Base-by-base conservation (phyloP, 2,329 filamentous ascomycete genomes). In the Plenodomus biglobosus region DNA sequence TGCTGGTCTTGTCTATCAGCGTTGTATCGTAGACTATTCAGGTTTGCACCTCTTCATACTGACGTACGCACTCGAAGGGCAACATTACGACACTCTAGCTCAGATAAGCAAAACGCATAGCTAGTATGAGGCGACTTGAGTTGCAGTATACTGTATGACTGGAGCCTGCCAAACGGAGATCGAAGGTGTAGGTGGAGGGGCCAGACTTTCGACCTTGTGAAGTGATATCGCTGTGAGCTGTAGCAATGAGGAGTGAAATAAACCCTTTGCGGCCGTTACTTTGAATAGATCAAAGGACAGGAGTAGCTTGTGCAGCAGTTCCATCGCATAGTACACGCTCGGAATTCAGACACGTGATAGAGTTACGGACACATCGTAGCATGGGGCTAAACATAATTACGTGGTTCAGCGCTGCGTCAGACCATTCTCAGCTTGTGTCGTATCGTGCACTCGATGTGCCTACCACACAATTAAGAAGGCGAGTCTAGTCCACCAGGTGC, bases 331-430 rank as follows among this genome's bases (percentile, higher is more conserved):
- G 35, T 38, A 38, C 35, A 38, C 35, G 15, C 16, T 38, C 35
- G 35, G 35, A 38, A 38, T 38, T 38, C 35, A 38, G 35, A 38
- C 35, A 38, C 37, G 37, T 38, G 37, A 38, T 38, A 38, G 37
- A 38, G 16, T 38, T 38, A 20, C 19, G 37, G 19, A 38, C 20
- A 38, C 37, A 38, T 38, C 37, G 37, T 38, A 38, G 18, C 37
- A 38, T 38, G 37, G 37, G 37, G 37, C 37, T 38, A 22, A 20
- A 18, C 37, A 38, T 38, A 38, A 38, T 38, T 22, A 38, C 37
- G 37, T 38, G 37, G 37, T 38, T 38, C 37, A 38, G 37, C 37
- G 37, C 37, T 38, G 37, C 37, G 37, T 38, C 37, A 38, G 37
- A 38, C 37, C 37, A 22, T 10, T 38, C 37, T 38, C 19, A 38